phyloP scores from a whole-genome alignment of 768 basidiomycete genomes.

The Suillus lakei region DNA sequence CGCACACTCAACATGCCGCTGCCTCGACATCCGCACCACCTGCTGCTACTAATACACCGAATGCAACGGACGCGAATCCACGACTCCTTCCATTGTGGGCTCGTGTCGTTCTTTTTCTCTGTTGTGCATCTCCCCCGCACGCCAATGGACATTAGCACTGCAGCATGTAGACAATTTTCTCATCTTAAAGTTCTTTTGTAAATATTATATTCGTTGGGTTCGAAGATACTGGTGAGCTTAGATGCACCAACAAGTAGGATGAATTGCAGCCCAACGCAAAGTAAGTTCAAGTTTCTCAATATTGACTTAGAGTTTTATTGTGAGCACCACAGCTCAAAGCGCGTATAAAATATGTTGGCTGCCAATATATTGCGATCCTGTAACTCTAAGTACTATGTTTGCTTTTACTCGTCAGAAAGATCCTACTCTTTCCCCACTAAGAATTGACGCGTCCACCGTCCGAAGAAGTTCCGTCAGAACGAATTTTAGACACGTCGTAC shows the following conservation, averaged over 20 bases:
- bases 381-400: background rate
- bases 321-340: background rate
- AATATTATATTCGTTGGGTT: too few species aligned
- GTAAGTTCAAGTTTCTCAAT: background rate
- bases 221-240: too few species aligned
- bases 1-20: background rate
- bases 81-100: too few species aligned
- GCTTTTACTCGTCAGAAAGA: background rate
- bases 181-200: too few species aligned
- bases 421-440: background rate
- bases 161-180: too few species aligned
- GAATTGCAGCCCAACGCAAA: background rate
- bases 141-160: too few species aligned
- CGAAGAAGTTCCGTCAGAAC: slow-evolving; percentile 23
- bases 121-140: too few species aligned
- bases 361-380: background rate
- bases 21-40: background rate
- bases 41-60: background rate
- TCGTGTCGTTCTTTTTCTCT: too few species aligned
- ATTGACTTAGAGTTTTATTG: background rate
- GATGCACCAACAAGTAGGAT: background rate
- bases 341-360: background rate
- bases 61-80: too few species aligned
- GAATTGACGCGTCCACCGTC: slow-evolving; percentile 11
- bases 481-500: slow-evolving; percentile 26